Evolutionary conservation across 1,284 basidiomycete genomes (phyloP).

Genomic region (Caloboletus firmus): DNA sequence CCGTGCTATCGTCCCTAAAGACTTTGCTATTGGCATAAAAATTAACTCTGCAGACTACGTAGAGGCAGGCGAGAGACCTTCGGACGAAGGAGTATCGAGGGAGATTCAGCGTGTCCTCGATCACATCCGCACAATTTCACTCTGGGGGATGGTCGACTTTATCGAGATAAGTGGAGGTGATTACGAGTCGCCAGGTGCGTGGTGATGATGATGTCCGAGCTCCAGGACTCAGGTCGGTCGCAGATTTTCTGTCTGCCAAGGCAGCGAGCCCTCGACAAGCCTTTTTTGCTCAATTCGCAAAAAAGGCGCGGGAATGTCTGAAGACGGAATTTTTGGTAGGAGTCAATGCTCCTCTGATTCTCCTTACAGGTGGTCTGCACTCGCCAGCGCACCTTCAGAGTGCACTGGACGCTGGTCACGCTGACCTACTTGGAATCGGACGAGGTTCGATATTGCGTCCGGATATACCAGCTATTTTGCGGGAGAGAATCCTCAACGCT

Average conservation of each 20-base stretch:
- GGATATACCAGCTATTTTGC: slow-evolving; percentile 51
- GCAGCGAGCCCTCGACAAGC: slow-evolving; percentile 46
- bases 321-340: slow-evolving; percentile 35
- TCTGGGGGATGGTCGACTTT: slow-evolving; percentile 71
- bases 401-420: slow-evolving; percentile 53
- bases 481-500: slow-evolving; percentile 12
- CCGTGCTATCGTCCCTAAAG: slow-evolving; percentile 51
- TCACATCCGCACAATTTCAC: slow-evolving; percentile 64
- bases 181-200: slow-evolving; percentile 75
- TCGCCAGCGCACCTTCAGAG: slow-evolving; percentile 58
- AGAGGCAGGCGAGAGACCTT: slow-evolving; percentile 43
- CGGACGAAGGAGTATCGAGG: slow-evolving; percentile 26
- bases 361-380: slow-evolving; percentile 80
- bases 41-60: slow-evolving; percentile 87
- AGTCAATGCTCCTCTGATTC: slow-evolving; percentile 54
- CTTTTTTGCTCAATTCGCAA: slow-evolving; percentile 62
- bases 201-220: background rate
- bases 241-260: slow-evolving; percentile 45
- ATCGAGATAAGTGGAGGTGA: slow-evolving; percentile 88
- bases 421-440: slow-evolving; percentile 79
- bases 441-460: slow-evolving; percentile 67
- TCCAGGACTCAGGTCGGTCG: background rate
- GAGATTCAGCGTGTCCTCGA: slow-evolving; percentile 51
- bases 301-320: slow-evolving; percentile 48
- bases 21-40: slow-evolving; percentile 84